Percentiles rank a stretch among this genome's conserved stretches.
phyloP scores from a whole-genome alignment of 208 protist species.

The Histomonas meleagridis region DNA sequence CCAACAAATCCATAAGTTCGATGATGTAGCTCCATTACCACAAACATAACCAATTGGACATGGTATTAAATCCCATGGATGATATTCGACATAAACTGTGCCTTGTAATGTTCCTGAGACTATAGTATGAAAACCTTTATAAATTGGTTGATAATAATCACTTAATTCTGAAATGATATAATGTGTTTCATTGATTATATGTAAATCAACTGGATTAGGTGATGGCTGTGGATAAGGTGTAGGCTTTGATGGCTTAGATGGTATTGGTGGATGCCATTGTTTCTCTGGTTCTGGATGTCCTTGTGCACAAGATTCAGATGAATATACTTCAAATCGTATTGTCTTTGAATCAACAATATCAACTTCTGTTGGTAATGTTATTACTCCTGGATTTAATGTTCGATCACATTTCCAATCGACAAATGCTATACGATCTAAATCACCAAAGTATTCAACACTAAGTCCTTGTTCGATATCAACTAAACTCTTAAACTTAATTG shows the following conservation, averaged over 20 bases:
- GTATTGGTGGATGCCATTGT: neutral
- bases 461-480: neutral
- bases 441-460: neutral
- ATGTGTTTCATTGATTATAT: neutral
- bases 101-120: neutral
- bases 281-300: neutral
- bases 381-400: neutral
- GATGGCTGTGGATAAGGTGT: neutral
- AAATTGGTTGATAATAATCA: neutral
- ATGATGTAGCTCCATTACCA: neutral
- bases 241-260: neutral
- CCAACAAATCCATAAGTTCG: neutral
- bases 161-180: neutral
- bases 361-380: neutral
- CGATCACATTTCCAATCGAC: neutral
- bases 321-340: neutral
- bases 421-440: neutral
- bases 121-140: neutral
- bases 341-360: neutral
- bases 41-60: neutral
- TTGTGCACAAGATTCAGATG: neutral
- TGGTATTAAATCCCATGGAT: neutral
- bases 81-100: neutral
- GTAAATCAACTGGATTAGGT: neutral
- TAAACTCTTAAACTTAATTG: neutral